phyloP scores from a whole-genome alignment of 129 eudicot species.

The Helichrysum umbraculigerum region DNA sequence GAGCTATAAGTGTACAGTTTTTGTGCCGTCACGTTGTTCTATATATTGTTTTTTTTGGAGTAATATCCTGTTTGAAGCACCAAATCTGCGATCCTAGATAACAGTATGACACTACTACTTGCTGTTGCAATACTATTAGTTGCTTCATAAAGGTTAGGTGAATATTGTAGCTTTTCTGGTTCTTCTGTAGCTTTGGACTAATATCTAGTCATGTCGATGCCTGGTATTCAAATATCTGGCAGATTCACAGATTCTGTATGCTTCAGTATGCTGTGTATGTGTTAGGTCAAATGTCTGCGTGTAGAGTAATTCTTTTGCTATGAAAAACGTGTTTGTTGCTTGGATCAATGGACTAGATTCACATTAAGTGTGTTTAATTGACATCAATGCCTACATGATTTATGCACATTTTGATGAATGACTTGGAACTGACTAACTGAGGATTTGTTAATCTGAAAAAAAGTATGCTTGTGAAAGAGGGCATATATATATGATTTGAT shows the following conservation, averaged over 20 bases:
- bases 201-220: neutral
- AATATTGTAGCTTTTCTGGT: neutral
- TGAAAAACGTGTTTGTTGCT: neutral
- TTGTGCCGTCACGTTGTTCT: neutral
- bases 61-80: neutral
- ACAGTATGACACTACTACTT: neutral
- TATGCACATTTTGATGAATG: too few relatives aligned
- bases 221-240: neutral
- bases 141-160: neutral
- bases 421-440: too few relatives aligned
- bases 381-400: neutral
- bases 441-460: too few relatives aligned
- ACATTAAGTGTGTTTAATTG: neutral
- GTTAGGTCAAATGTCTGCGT: neutral
- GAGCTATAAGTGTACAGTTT: neutral
- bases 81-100: neutral
- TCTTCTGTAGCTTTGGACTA: neutral
- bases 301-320: neutral
- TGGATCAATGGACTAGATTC: neutral
- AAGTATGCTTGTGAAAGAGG: neutral
- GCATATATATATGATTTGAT: neutral
- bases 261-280: neutral
- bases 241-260: neutral
- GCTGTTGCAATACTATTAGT: neutral
- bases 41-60: neutral